Percentiles rank a stretch among this genome's conserved stretches.
Conservation (phyloP, 805 yeast genomes). For the Cyberlindnera sargentensis region DNA sequence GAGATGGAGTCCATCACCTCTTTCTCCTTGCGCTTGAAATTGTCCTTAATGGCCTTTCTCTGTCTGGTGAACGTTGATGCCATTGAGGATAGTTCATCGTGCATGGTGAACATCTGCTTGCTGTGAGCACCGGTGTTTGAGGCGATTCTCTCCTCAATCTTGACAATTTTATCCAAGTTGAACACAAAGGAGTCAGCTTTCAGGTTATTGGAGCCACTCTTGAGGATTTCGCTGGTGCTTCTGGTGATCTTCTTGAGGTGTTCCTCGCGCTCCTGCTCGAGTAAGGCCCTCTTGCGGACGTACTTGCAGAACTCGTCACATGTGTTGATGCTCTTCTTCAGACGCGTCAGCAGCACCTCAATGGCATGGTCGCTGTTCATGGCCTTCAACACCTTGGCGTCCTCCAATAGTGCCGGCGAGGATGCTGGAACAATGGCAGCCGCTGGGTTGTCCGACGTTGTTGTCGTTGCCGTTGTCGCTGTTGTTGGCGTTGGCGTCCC, state of each 20-base stretch:
- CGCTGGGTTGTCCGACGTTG: not conserved
- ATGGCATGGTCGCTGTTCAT: slow-evolving; percentile 70
- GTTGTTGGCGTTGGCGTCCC: no score
- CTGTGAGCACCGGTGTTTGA: slow-evolving; percentile 72
- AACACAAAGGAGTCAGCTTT: slow-evolving; percentile 60
- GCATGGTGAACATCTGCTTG: slow-evolving; percentile 74
- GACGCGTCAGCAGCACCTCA: slow-evolving; percentile 60
- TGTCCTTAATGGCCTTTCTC: slow-evolving; percentile 76
- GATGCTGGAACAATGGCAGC: slow-evolving; percentile 19
- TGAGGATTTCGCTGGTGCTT: slow-evolving; percentile 43
- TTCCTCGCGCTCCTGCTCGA: slow-evolving; percentile 71
- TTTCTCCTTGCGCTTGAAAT: slow-evolving; percentile 73
- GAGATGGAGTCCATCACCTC: slow-evolving; percentile 77
- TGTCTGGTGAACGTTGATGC: slow-evolving; percentile 61
- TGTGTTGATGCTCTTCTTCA: slow-evolving; percentile 73
- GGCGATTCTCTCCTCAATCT: slow-evolving; percentile 69
- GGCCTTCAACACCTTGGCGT: slow-evolving; percentile 43
- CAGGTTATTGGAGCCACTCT: slow-evolving; percentile 31
- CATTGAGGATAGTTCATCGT: slow-evolving; percentile 73
- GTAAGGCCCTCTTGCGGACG: slow-evolving; percentile 66
- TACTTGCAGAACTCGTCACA: slow-evolving; percentile 82
- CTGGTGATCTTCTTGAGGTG: slow-evolving; percentile 68
- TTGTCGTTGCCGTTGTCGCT: not conserved
- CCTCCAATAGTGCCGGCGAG: slow-evolving; percentile 35
- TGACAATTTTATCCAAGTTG: slow-evolving; percentile 62